A percentile compares a stretch with the other conserved stretches of the same genome.
Conservation (phyloP, 306 rosid genomes). For the Sicyos edulis region DNA sequence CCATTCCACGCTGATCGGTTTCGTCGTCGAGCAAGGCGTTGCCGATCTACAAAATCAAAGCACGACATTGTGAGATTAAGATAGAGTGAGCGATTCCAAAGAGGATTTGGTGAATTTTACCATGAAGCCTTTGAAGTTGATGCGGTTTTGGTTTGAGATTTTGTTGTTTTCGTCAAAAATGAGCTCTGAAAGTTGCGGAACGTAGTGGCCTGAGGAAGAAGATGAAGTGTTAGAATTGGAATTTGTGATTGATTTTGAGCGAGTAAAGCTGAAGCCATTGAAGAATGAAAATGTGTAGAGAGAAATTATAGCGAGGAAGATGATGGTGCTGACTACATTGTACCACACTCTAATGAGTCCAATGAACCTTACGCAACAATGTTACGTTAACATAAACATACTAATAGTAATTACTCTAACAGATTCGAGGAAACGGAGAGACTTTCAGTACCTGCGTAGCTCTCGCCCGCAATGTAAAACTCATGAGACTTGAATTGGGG, state of each 20-base stretch:
- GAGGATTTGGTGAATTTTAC: slow-evolving; percentile 3
- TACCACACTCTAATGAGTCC: too few species aligned
- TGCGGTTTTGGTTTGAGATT: slow-evolving; percentile 20
- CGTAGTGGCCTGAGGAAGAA: slow-evolving; percentile 71
- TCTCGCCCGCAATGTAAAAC: slow-evolving; percentile 82
- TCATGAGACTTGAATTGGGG: slow-evolving; percentile 72
- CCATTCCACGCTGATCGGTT: slow-evolving; percentile 39
- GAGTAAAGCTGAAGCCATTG: too few species aligned
- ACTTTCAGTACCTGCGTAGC: slow-evolving; percentile 64
- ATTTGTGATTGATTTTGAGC: background rate
- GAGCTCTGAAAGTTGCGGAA: slow-evolving; percentile 48
- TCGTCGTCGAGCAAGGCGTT: slow-evolving; percentile 43
- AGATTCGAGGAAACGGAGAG: background rate
- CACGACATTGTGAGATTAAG: background rate
- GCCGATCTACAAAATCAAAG: slow-evolving; percentile 28
- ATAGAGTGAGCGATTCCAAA: background rate
- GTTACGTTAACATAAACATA: too few species aligned
- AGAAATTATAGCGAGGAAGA: too few species aligned
- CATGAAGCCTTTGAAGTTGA: slow-evolving; percentile 49
- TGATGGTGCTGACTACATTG: too few species aligned
- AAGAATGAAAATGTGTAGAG: too few species aligned
- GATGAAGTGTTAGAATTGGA: background rate
- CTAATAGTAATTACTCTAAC: too few species aligned
- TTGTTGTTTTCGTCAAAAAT: slow-evolving; percentile 35
- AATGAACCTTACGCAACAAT: too few species aligned